Base-by-base conservation (phyloP, 345 rosid species). In the sweet orange (Citrus sinensis) region DNA sequence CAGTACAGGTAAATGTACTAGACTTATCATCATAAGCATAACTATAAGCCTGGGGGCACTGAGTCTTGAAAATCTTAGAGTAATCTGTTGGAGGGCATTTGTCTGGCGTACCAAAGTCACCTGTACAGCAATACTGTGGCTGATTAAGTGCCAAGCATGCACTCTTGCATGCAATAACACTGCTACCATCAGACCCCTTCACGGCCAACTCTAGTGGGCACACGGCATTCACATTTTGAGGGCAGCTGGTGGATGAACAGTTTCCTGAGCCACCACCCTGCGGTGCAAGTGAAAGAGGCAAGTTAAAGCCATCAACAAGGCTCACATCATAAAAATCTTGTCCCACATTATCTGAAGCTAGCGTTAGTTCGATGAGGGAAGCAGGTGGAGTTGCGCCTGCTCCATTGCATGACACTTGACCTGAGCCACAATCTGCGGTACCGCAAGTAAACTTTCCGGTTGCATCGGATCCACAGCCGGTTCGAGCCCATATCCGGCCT, bases 31-130 rank as follows among this genome's bases (percentile, higher is more conserved):
- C 92, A 34, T 24, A 86, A 25, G 92, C 80, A 69, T 90, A 90
- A 71, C 90, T 91, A 74, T 89, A 89, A 65, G 93, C 95, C 46
- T 82, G 86, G 22, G 94, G 93, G 29, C 97, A 90, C 76, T 67
- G 82, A 2, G 4, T 19, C 83, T 91, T 88, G 78, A 93, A 91
- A 1, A 75, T 70, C 80, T 27, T 16, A 0, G 97, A 84, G 70
- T 89, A 88, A 1, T 25, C 4, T 2, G 89, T 83, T 0, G 94
- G 91, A 2, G 2, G 63, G 70, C 97, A 91, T 14, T 22, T 87
- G 0, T 68, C 46, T 3, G 90, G 80, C 20, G 85, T 4, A 19
- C 37, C 35, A n/a, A 13, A 84, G 2, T 7, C 25, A 1, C 82
- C 87, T 17, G 86, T 81, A 79, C 96, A 93, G 39, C 92, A 93